phyloP scores from a whole-genome alignment of 2,329 filamentous ascomycete genomes.

The Colletotrichum graminicola region DNA sequence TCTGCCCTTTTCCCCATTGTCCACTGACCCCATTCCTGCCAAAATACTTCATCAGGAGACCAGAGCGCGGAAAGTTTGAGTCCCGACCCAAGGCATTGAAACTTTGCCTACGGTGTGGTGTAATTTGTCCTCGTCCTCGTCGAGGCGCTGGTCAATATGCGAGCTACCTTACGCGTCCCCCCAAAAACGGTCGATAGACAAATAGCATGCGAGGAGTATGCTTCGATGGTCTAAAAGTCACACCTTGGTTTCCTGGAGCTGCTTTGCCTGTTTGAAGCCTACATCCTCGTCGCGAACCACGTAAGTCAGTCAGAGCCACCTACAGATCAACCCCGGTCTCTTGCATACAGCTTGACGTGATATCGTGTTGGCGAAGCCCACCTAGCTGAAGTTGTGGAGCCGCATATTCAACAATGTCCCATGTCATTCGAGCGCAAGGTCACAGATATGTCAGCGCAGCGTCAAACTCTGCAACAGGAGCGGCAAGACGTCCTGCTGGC shows the following conservation, averaged over 20 bases:
- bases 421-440: neutral
- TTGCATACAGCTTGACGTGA: neutral
- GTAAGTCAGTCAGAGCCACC: slow-evolving; percentile 12
- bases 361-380: neutral
- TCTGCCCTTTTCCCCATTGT: neutral
- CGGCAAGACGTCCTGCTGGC: neutral
- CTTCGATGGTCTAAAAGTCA: neutral
- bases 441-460: neutral
- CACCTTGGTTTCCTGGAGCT: neutral
- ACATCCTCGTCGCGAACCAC: neutral
- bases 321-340: neutral
- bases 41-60: slow-evolving; percentile 4
- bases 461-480: neutral
- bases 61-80: slow-evolving; percentile 40
- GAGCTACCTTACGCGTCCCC: slow-evolving; percentile 5
- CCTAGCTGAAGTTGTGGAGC: neutral
- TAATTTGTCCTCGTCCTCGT: slow-evolving; percentile 9
- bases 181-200: neutral
- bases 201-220: neutral
- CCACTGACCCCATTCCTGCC: neutral
- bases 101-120: slow-evolving; percentile 17
- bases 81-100: slow-evolving; percentile 40
- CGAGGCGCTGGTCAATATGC: slow-evolving; percentile 19
- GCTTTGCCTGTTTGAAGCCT: neutral
- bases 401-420: neutral